phyloP scores from a whole-genome alignment of 2,329 filamentous ascomycete genomes.

The Aspergillus candidus region DNA sequence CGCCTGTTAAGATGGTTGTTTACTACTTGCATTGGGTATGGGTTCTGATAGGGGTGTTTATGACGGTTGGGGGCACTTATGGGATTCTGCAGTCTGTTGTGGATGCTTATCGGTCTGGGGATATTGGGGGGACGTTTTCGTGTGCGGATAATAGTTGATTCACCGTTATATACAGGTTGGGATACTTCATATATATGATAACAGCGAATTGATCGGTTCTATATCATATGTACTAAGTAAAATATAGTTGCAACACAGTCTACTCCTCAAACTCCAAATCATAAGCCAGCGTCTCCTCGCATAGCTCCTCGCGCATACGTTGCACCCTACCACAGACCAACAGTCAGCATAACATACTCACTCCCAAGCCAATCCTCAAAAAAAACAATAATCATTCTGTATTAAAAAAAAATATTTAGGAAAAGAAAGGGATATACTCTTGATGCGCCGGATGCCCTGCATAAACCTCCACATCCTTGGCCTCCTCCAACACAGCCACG shows the following conservation, averaged over 20 bases:
- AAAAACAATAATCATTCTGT: too few species aligned
- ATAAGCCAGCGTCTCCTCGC: constrained; percentile 39
- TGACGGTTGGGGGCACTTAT: constrained; percentile 38
- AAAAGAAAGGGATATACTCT: constrained; percentile 31
- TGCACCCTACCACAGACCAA: constrained; percentile 27
- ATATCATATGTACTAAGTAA: too few species aligned
- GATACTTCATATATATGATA: too few species aligned
- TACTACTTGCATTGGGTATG: constrained; percentile 37
- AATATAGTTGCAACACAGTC: too few species aligned
- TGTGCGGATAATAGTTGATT: background rate
- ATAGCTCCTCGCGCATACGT: constrained; percentile 36
- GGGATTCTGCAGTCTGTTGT: background rate
- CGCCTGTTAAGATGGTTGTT: constrained; percentile 25
- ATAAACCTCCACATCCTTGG: constrained; percentile 39
- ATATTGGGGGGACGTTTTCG: background rate
- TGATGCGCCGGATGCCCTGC: constrained; percentile 43
- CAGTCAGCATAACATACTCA: background rate
- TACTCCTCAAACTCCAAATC: constrained; percentile 32
- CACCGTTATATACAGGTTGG: too few species aligned
- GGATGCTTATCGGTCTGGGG: background rate
- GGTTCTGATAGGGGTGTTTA: constrained; percentile 38
- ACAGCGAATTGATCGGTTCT: too few species aligned
- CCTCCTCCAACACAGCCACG: constrained; percentile 42
- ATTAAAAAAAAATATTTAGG: too few species aligned
- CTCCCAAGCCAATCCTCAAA: background rate